Evolutionary conservation across 2,329 filamentous ascomycete genomes (phyloP).

Genomic region (Aureobasidium sp.): DNA sequence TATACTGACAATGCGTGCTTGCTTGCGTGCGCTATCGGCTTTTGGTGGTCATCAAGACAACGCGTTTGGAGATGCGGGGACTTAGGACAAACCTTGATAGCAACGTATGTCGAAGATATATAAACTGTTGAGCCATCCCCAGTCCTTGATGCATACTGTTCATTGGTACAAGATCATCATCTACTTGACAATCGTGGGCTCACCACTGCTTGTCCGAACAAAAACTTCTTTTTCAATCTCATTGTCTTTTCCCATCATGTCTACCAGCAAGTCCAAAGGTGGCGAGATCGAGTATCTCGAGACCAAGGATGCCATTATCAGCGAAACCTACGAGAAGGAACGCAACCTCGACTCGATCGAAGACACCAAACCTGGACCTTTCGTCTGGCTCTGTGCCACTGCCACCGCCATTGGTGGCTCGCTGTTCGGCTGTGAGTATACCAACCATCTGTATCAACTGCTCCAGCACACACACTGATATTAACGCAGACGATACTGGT

Average conservation of each 20-base stretch:
- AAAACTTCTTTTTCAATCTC: background rate
- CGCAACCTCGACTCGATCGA: slow-evolving; percentile 21
- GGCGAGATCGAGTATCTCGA: slow-evolving; percentile 11
- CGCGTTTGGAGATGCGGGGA: background rate
- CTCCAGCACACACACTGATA: background rate
- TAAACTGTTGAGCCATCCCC: background rate
- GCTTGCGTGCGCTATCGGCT: background rate
- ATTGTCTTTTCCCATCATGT: background rate
- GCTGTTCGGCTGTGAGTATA: slow-evolving; percentile 19
- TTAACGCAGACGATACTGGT: slow-evolving; percentile 17
- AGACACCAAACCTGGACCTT: slow-evolving; percentile 21
- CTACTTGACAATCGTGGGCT: background rate
- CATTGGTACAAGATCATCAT: background rate
- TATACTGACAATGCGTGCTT: background rate
- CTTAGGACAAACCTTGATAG: background rate
- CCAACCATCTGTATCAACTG: too few relatives aligned
- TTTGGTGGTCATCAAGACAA: background rate
- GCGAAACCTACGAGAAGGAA: slow-evolving; percentile 13
- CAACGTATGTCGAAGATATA: background rate
- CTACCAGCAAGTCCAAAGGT: background rate
- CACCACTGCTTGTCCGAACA: background rate
- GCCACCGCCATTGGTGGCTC: slow-evolving; percentile 23
- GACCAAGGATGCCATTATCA: slow-evolving; percentile 6
- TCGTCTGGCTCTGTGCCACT: slow-evolving; percentile 23
- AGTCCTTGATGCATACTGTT: background rate